A percentile compares a stretch with the other conserved stretches of the same genome.
phyloP scores from a whole-genome alignment of 163 green algal genomes.

The Volvox carteri region DNA sequence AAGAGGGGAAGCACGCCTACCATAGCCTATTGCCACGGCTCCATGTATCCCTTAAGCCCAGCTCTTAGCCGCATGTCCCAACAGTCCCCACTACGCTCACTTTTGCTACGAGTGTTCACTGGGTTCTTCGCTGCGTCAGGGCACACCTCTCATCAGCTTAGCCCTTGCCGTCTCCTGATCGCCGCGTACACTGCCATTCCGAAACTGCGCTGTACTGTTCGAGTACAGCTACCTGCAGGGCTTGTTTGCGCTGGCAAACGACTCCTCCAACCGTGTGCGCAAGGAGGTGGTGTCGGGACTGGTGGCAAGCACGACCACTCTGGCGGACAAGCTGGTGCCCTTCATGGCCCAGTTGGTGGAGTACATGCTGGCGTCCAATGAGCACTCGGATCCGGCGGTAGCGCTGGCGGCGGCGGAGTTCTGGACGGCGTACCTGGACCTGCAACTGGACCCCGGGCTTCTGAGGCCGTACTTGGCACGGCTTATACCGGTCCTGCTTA shows the following conservation, averaged over 20 bases:
- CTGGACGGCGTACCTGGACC: constrained; percentile 94
- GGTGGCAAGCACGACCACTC: constrained; percentile 79
- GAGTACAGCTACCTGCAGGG: constrained; percentile 74
- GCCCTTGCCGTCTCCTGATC: too few species aligned
- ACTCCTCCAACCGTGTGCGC: constrained; percentile 76
- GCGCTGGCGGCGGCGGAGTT: constrained; percentile 97
- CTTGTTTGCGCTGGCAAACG: constrained; percentile 87
- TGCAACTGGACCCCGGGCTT: constrained; percentile 75
- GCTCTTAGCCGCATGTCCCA: too few species aligned
- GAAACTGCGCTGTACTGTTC: too few species aligned
- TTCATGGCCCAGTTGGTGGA: constrained; percentile 85
- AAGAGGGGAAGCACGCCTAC: too few species aligned
- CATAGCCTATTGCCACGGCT: too few species aligned
- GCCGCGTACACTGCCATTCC: too few species aligned
- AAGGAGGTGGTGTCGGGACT: constrained; percentile 85
- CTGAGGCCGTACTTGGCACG: constrained; percentile 86
- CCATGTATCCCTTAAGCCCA: too few species aligned
- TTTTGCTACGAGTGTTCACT: too few species aligned
- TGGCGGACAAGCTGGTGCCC: constrained; percentile 78
- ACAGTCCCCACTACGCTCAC: too few species aligned
- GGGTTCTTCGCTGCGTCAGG: too few species aligned
- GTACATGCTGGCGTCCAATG: constrained; percentile 92
- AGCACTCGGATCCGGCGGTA: constrained; percentile 88
- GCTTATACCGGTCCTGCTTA: constrained; percentile 94
- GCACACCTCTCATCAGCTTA: too few species aligned